A percentile compares a stretch with the other conserved stretches of the same genome.
These are phyloP conservation scores for Acer negundo DNA, from an alignment of 345 rosid genomes.

Conservation along the genomic window DNA sequence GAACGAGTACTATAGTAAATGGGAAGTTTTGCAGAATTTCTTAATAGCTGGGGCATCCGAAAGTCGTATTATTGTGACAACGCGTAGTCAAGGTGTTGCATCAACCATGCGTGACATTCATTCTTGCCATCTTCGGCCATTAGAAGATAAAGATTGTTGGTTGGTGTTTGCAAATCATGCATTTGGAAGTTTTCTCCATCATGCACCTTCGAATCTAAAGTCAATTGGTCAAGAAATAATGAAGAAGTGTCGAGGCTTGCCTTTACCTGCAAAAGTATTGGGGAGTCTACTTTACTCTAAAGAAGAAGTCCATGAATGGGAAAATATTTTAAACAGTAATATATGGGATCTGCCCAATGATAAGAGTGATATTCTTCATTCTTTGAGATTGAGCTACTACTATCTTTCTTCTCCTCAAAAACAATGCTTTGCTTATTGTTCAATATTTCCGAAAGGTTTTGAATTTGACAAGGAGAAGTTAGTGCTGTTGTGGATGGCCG, in stretches of 20 bases:
- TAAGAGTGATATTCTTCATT: slow-evolving; percentile 29
- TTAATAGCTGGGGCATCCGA: slow-evolving; percentile 24
- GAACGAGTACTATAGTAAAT: slow-evolving; percentile 28
- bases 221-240: slow-evolving; percentile 38
- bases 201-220: slow-evolving; percentile 24
- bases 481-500: slow-evolving; percentile 42
- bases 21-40: slow-evolving; percentile 35
- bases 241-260: slow-evolving; percentile 41
- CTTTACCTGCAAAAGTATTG: slow-evolving; percentile 41
- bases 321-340: slow-evolving; percentile 33
- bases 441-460: slow-evolving; percentile 37
- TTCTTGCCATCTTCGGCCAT: slow-evolving; percentile 27
- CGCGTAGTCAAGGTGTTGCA: slow-evolving; percentile 33
- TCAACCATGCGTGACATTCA: slow-evolving; percentile 20
- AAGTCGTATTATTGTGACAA: slow-evolving; percentile 45
- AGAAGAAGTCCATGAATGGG: slow-evolving; percentile 35
- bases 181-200: slow-evolving; percentile 13
- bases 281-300: slow-evolving; percentile 40
- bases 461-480: slow-evolving; percentile 32
- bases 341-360: slow-evolving; percentile 42
- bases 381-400: slow-evolving; percentile 35
- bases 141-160: slow-evolving; percentile 38
- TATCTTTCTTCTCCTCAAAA: slow-evolving; percentile 35
- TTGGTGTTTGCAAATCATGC: slow-evolving; percentile 31
- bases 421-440: slow-evolving; percentile 41